These are phyloP conservation scores for Arthroderma sp. DNA, from an alignment of 2,329 filamentous ascomycete genomes.

Conservation along the genomic window DNA sequence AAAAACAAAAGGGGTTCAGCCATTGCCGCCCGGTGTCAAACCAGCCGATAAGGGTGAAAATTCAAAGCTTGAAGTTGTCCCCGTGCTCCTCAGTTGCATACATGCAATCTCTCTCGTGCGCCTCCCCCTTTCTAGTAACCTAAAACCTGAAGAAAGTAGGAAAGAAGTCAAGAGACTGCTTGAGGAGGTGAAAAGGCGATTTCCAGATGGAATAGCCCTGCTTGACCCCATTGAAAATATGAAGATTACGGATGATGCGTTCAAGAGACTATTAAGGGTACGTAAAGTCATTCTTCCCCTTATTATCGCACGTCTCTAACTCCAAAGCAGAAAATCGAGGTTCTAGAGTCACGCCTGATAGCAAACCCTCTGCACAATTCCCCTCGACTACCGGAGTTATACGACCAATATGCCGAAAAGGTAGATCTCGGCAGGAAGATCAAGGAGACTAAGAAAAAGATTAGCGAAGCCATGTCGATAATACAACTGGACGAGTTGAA, in stretches of 20 bases:
- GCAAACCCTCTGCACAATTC: slow-evolving; percentile 88
- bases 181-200: slow-evolving; percentile 69
- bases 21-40: slow-evolving; percentile 51
- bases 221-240: slow-evolving; percentile 94
- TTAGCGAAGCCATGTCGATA: slow-evolving; percentile 71
- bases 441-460: slow-evolving; percentile 78
- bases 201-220: slow-evolving; percentile 80
- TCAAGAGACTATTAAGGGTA: slow-evolving; percentile 73
- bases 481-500: slow-evolving; percentile 94
- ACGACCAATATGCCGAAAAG: slow-evolving; percentile 77
- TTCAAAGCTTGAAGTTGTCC: slow-evolving; percentile 67
- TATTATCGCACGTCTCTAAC: slow-evolving; percentile 12
- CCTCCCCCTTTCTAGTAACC: slow-evolving; percentile 68
- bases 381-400: slow-evolving; percentile 68
- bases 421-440: slow-evolving; percentile 63
- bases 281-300: slow-evolving; percentile 15
- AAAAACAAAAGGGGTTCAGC: slow-evolving; percentile 50
- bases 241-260: slow-evolving; percentile 81
- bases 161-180: slow-evolving; percentile 57
- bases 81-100: slow-evolving; percentile 74
- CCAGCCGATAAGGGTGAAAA: slow-evolving; percentile 52
- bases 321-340: slow-evolving; percentile 71
- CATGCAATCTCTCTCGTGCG: slow-evolving; percentile 74
- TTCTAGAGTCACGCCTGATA: slow-evolving; percentile 79
- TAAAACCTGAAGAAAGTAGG: slow-evolving; percentile 55